Base-by-base conservation (phyloP, 2,329 filamentous ascomycete genomes). In the Immersiporthe knoxdaviesiana region DNA sequence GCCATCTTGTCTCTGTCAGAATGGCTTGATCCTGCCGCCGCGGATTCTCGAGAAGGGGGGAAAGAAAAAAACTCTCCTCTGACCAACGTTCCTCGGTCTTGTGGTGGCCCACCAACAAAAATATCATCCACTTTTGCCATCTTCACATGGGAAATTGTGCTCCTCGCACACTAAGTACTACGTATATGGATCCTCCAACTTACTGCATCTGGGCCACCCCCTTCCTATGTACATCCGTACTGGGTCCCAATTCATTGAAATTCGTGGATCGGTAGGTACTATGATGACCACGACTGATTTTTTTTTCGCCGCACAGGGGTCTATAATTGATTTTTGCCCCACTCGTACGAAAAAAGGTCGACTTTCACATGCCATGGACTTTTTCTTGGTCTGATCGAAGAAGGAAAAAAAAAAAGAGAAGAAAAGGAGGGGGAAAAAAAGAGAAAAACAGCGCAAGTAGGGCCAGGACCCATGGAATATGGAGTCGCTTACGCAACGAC, bases 21-120 rank as follows among this genome's bases (percentile, higher is more conserved):
- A 32, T 59, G 56, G 32, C 54, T 58, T 58, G 54, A n/a, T 58
- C 16, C 52, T 24, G 52, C 24, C 52, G n/a, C n/a, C 47, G 27
- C 6, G 30, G 54, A 21, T 58, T 35, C 4, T n/a, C n/a, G n/a
- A n/a, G n/a, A n/a, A n/a, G n/a, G n/a, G n/a, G n/a, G n/a, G n/a
- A n/a, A n/a, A n/a, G 11, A 6, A 47, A 47, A 58, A 2, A 35
- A 58, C 27, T 12, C 54, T 30, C 27, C 54, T 35, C 5, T 5
- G 11, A 27, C 50, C 3, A 52, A 27, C 27, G 3, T 30, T 58
- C 27, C 27, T 35, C 27, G 54, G 30, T 18, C 16, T 32, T n/a
- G 14, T 58, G 54, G 27, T 18, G 30, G 54, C 18, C 54, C 54
- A 58, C 27, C 56, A 11, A 47, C 18, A 47, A 47, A n/a, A 27